Base-by-base conservation (phyloP, 805 yeast species). In the Yamadazyma takamatsuzukensis region DNA sequence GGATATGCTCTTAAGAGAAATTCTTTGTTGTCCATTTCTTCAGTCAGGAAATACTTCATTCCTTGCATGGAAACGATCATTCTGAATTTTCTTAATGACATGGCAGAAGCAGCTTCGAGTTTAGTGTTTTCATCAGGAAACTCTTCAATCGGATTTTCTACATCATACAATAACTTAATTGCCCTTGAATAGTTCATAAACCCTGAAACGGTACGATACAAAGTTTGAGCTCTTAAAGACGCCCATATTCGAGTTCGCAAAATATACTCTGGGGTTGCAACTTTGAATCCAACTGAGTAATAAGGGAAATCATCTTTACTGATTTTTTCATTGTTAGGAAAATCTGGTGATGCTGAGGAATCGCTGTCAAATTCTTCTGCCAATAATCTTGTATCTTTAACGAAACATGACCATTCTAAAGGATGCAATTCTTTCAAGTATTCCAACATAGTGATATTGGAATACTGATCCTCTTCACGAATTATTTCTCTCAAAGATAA, bases 141-240 rank as follows among this genome's bases (percentile, higher is more conserved):
- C 1, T 46, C 46, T 5, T 43, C 43, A 9, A 29, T 80, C 60
- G 85, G 95, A 27, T 95, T 95, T 63, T 93, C 97, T 51, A 93
- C 95, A 67, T 71, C 72, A 49, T 87, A 88, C 39, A 90, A 71
- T 51, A 90, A 69, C 63, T 89, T 93, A 54, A 90, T 87, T 18
- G 98, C 97, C 62, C 96, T 82, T 18, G 96, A 83, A 60, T 90
- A 90, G 69, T 90, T 93, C 98, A 90, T 90, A 70, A 90, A 93
- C 54, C 98, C 98, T 35, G 96, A 85, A 33, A 90, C 90, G 29
- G 98, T 93, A 64, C 98, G 82, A 70, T 90, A 90, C 52, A 90
- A 70, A 21, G 98, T 93, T 71, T 90, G 98, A 25, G 96, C 83
- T 66, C 98, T 80, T 52, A 93, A 75, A 17, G 97, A 90, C 25